phyloP scores from a whole-genome alignment of 805 yeast species.

The Suhomyces kilbournensis region DNA sequence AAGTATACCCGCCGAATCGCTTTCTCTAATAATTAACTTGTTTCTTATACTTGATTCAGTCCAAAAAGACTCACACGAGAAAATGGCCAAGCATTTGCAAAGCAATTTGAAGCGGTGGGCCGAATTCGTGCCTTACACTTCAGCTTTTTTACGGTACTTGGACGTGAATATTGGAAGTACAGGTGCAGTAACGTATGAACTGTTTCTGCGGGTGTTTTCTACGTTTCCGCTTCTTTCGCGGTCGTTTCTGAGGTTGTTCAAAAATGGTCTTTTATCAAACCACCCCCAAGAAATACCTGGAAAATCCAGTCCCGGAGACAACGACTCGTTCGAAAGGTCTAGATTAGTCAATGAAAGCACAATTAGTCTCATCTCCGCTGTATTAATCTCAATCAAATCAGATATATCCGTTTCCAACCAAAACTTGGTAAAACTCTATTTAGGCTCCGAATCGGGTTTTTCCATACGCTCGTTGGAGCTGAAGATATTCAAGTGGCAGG shows the following conservation, averaged over 20 bases:
- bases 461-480: slow-evolving; percentile 85
- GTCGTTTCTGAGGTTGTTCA: slow-evolving; percentile 19
- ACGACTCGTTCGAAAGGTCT: slow-evolving; percentile 14
- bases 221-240: slow-evolving; percentile 15
- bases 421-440: slow-evolving; percentile 58
- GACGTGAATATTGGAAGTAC: slow-evolving; percentile 30
- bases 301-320: no score
- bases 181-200: slow-evolving; percentile 12
- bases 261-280: slow-evolving; percentile 29
- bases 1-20: slow-evolving; percentile 36
- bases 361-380: slow-evolving; percentile 12
- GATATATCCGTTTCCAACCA: slow-evolving; percentile 41
- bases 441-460: slow-evolving; percentile 77
- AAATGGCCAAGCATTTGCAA: neutral
- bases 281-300: no score
- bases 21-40: slow-evolving; percentile 48
- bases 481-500: slow-evolving; percentile 84
- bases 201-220: slow-evolving; percentile 15
- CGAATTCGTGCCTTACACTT: slow-evolving; percentile 43
- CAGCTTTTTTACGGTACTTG: slow-evolving; percentile 49
- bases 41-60: slow-evolving; percentile 44
- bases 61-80: neutral
- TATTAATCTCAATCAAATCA: slow-evolving; percentile 32
- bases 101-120: slow-evolving; percentile 30
- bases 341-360: slow-evolving; percentile 41